Evolutionary conservation across 768 basidiomycete species (phyloP).

Genomic region (Tephrocybe sp.): DNA sequence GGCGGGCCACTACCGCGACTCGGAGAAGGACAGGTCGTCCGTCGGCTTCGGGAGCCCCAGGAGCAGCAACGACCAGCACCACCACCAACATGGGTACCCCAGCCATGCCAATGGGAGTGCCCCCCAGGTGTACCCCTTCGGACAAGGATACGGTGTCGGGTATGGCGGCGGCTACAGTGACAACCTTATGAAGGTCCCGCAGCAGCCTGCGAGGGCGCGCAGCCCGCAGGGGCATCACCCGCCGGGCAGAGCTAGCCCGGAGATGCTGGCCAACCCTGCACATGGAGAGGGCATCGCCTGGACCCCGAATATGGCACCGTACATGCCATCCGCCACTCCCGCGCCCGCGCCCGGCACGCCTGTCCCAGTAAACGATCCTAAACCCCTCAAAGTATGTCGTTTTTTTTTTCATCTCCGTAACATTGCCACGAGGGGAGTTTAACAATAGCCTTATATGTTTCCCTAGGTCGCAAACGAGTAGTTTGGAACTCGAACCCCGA

Average conservation of each 20-base stretch:
- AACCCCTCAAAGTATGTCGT: constrained; percentile 11
- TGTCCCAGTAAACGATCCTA: not conserved
- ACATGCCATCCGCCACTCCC: not conserved
- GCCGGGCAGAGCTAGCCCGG: not conserved
- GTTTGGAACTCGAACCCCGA: not conserved
- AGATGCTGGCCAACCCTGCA: not conserved
- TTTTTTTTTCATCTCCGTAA: not conserved
- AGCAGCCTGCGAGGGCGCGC: not conserved
- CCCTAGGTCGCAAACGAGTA: constrained; percentile 7
- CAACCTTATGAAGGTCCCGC: not conserved
- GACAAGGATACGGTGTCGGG: constrained; percentile 17
- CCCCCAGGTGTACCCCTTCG: constrained; percentile 2
- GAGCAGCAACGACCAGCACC: constrained; percentile 19
- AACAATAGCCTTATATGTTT: not conserved
- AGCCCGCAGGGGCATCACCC: not conserved
- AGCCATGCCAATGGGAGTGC: not conserved
- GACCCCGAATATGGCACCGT: constrained; percentile 7
- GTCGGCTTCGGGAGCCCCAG: constrained; percentile 25
- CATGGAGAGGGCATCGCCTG: constrained; percentile 3
- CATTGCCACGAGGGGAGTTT: not conserved
- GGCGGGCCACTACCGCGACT: constrained; percentile 19
- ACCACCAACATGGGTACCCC: not conserved
- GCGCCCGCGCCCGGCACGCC: not conserved
- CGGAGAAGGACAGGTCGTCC: constrained; percentile 22
- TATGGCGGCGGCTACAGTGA: not conserved